A percentile compares a stretch with the other conserved stretches of the same genome.
These are phyloP conservation scores for Penicillium daleae DNA, from an alignment of 495 filamentous ascomycete genomes.

Conservation along the genomic window DNA sequence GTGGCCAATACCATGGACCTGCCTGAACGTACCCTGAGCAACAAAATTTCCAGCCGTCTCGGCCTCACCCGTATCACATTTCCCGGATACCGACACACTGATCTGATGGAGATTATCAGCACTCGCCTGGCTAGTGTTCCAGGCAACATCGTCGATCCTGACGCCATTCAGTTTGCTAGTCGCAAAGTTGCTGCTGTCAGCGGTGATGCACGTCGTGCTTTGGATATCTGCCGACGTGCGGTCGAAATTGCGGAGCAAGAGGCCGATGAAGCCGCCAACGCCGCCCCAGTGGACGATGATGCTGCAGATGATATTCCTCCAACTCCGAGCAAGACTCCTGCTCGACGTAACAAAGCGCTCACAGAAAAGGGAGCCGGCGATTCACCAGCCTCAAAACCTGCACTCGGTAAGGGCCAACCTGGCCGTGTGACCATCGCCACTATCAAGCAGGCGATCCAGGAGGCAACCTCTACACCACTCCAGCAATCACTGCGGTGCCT, in stretches of 20 bases:
- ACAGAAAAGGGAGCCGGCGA: constrained; percentile 17
- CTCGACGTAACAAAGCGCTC: constrained; percentile 36
- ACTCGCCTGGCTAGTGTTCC: constrained; percentile 85
- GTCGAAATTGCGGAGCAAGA: constrained; percentile 89
- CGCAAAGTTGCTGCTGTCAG: constrained; percentile 96
- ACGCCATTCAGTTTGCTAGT: constrained; percentile 95
- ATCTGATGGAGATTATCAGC: constrained; percentile 96
- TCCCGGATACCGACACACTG: constrained; percentile 94
- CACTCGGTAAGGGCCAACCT: constrained; percentile 36
- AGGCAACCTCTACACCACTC: constrained; percentile 89
- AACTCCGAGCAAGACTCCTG: constrained; percentile 51
- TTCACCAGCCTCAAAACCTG: constrained; percentile 20
- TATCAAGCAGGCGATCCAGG: constrained; percentile 90
- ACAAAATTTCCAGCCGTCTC: constrained; percentile 94
- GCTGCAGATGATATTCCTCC: constrained; percentile 44
- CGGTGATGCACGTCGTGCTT: constrained; percentile 87
- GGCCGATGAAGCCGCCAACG: constrained; percentile 50
- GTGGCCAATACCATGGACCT: constrained; percentile 99
- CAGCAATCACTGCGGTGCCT: constrained; percentile 84
- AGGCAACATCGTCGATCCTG: constrained; percentile 86
- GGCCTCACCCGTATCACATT: constrained; percentile 93
- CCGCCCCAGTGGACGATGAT: constrained; percentile 25
- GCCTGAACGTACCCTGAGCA: constrained; percentile 93
- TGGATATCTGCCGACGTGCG: constrained; percentile 94
- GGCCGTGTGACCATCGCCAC: constrained; percentile 86